Base-by-base conservation (phyloP, 495 filamentous ascomycete genomes). In the Hyaloscypha finlandica region DNA sequence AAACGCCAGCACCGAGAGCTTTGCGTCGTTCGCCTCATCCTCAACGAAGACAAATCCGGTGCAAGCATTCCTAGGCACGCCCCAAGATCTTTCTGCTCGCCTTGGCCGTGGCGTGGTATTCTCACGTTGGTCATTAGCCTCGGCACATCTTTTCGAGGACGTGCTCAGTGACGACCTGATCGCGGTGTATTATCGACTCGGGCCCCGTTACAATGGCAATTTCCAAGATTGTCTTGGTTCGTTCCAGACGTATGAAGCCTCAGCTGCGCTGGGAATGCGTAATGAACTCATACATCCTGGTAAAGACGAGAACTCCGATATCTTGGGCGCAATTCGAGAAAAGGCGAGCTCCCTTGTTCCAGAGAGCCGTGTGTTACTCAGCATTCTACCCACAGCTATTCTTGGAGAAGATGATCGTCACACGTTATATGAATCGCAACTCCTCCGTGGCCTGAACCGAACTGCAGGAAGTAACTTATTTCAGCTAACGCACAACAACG, bases 221-320 rank as follows among this genome's bases (percentile, higher is more conserved):
- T 97, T 94, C 71, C 95, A 99, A 75, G 95, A 99, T 74, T 93
- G 92, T 68, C 82, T 99, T 25, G 95, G 95, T 11, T 94, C 94
- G 19, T 97, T 99, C 73, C 94, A 97, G 74, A 99, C 95, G 0
- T 99, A 98, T 74, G 89, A 89, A 67, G 93, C 96, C n/a, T 97
- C 96, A 30, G 94, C 95, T 20, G 87, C 91, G 31, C 79, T 99
- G 31, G 94, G 94, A 65, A 82, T 97, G 61, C 90, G 93, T 59
- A 97, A 97, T 74, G 95, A 99, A 74, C 85, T 92, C 59, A 85
- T 97, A 30, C 92, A 97, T 75, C 90, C 92, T 12, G 94, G 93
- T 8, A 96, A 93, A 74, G 91, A 94, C 69, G 93, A 97, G 70
- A 88, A 85, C 61, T 97, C 95, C 19, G 94, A 97, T 73, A 97